These are phyloP conservation scores for Orbilia javanica DNA, from an alignment of 2,329 filamentous ascomycete genomes.

Conservation along the genomic window DNA sequence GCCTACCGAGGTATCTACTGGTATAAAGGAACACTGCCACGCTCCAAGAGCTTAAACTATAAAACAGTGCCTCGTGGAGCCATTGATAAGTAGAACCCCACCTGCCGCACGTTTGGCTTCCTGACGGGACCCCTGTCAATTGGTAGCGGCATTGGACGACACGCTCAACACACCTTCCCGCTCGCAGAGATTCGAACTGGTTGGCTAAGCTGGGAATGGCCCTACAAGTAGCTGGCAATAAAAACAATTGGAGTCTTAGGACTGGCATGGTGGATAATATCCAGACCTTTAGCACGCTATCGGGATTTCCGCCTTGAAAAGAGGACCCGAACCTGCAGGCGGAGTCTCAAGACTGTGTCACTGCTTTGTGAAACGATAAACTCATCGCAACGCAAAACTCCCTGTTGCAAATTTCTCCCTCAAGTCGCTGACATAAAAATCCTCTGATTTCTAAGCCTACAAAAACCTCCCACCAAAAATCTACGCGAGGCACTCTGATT, in stretches of 20 bases:
- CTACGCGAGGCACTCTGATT: too few species aligned
- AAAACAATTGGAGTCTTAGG: too few species aligned
- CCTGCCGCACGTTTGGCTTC: background rate
- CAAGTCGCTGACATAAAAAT: conserved; percentile 14
- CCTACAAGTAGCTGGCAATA: too few species aligned
- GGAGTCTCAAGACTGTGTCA: too few species aligned
- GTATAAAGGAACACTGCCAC: background rate
- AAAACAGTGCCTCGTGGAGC: background rate
- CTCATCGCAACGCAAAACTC: conserved; percentile 33
- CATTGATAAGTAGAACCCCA: background rate
- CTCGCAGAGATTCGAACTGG: background rate
- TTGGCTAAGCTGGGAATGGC: too few species aligned
- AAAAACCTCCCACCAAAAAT: background rate
- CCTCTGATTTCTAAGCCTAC: conserved; percentile 49
- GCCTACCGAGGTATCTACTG: background rate
- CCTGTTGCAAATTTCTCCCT: conserved; percentile 43
- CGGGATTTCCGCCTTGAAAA: too few species aligned
- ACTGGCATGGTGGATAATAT: too few species aligned
- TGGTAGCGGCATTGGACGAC: too few species aligned
- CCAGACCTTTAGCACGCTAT: too few species aligned
- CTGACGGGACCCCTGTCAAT: background rate
- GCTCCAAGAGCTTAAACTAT: background rate
- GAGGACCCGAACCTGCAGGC: too few species aligned
- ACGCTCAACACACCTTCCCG: too few species aligned
- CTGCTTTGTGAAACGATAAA: too few species aligned